Evolutionary conservation across 176 grass and related monocot genomes (phyloP).

Genomic region (Typha latifolia): DNA sequence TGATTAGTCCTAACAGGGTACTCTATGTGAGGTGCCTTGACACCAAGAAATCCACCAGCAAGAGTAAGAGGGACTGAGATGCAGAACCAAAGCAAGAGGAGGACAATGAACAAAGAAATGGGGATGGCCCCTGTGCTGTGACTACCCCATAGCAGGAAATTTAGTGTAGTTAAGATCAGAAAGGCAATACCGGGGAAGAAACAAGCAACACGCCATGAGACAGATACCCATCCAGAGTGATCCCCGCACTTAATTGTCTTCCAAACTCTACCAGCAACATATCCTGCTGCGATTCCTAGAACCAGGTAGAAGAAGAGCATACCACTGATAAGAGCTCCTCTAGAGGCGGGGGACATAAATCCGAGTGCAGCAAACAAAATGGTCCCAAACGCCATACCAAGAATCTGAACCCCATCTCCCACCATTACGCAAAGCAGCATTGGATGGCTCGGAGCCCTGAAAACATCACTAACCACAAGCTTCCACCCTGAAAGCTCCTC

Average conservation of each 20-base stretch:
- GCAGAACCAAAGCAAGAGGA: slow-evolving; percentile 76
- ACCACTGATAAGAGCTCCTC: slow-evolving; percentile 55
- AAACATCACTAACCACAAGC: slow-evolving; percentile 71
- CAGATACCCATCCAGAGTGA: slow-evolving; percentile 56
- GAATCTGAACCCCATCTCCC: slow-evolving; percentile 70
- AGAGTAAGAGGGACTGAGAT: slow-evolving; percentile 66
- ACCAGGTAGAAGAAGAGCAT: slow-evolving; percentile 76
- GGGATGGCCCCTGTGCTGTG: slow-evolving; percentile 73
- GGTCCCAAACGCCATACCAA: slow-evolving; percentile 67
- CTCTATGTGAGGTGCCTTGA: slow-evolving; percentile 64
- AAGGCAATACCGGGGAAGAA: slow-evolving; percentile 83
- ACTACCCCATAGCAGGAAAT: slow-evolving; percentile 80
- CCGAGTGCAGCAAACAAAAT: slow-evolving; percentile 67
- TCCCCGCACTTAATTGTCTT: slow-evolving; percentile 64
- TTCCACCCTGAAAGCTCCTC: slow-evolving; percentile 86
- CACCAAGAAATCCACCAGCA: slow-evolving; percentile 57
- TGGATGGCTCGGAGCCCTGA: slow-evolving; percentile 56
- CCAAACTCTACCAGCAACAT: slow-evolving; percentile 47
- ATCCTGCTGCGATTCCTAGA: slow-evolving; percentile 64
- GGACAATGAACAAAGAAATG: slow-evolving; percentile 47
- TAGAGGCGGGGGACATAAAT: too few species aligned
- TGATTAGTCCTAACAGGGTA: slow-evolving; percentile 75
- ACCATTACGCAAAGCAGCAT: slow-evolving; percentile 68
- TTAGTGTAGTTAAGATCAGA: slow-evolving; percentile 66
- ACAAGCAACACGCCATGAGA: slow-evolving; percentile 57